These are phyloP conservation scores for Ceratobasidium sp. DNA, from an alignment of 1,284 basidiomycete genomes.

Conservation along the genomic window DNA sequence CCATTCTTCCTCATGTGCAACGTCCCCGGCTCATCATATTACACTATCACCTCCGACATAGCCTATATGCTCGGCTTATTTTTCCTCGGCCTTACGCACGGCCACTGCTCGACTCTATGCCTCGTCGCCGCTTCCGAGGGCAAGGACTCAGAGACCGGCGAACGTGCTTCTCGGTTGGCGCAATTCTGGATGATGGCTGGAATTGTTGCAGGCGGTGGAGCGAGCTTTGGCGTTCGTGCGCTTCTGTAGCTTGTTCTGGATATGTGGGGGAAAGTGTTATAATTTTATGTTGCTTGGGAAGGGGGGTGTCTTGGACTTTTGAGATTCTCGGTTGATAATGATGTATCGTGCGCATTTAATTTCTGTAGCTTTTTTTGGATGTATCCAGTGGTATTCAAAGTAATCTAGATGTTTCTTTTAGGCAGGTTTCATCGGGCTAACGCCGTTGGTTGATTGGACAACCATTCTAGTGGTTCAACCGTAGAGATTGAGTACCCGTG, in stretches of 20 bases:
- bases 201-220: constrained; percentile 75
- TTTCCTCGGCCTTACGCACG: constrained; percentile 77
- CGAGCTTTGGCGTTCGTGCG: constrained; percentile 79
- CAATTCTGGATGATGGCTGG: constrained; percentile 83
- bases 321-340: neutral
- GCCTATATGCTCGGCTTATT: constrained; percentile 79
- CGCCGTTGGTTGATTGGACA: neutral
- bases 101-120: constrained; percentile 74
- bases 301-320: neutral
- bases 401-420: too few relatives aligned
- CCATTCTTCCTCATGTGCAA: constrained; percentile 89
- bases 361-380: neutral
- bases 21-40: constrained; percentile 53
- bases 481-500: neutral
- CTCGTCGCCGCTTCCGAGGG: constrained; percentile 73
- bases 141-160: constrained; percentile 76
- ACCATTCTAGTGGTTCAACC: neutral
- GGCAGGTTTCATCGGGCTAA: neutral
- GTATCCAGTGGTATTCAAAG: neutral
- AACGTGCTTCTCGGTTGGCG: constrained; percentile 74
- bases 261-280: too few relatives aligned
- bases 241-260: neutral
- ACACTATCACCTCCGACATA: constrained; percentile 75
- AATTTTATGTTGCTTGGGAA: too few relatives aligned
- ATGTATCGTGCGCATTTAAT: neutral